These are phyloP conservation scores for Hypoxylon rubiginosum DNA, from an alignment of 2,329 filamentous ascomycete genomes.

Conservation along the genomic window DNA sequence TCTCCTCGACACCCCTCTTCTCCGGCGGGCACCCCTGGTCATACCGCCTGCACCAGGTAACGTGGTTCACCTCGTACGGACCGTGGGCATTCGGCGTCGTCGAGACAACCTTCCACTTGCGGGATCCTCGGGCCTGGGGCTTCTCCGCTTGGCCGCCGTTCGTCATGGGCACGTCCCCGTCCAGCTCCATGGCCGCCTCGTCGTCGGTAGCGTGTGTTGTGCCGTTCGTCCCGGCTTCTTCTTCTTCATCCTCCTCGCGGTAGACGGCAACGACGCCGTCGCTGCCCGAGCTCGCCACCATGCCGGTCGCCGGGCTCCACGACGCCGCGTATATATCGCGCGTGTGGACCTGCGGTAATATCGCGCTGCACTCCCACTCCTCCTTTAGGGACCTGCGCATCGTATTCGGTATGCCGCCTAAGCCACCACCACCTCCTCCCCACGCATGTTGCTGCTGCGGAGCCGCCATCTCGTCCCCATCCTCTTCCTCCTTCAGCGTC, in stretches of 20 bases:
- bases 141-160: conserved; percentile 41
- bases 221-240: conserved; percentile 21
- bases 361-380: conserved; percentile 82
- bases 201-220: conserved; percentile 37
- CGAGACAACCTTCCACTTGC: conserved; percentile 79
- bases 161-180: conserved; percentile 51
- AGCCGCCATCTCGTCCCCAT: conserved; percentile 57
- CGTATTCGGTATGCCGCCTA: conserved; percentile 85
- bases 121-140: conserved; percentile 52
- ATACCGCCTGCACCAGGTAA: conserved; percentile 85
- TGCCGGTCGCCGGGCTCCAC: conserved; percentile 84
- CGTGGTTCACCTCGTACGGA: conserved; percentile 94
- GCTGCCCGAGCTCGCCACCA: conserved; percentile 89
- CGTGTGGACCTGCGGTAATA: conserved; percentile 81
- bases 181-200: conserved; percentile 49
- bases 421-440: conserved; percentile 54
- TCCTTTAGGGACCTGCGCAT: conserved; percentile 85
- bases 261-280: conserved; percentile 88
- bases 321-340: conserved; percentile 85
- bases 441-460: conserved; percentile 54
- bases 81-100: conserved; percentile 83
- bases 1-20: conserved; percentile 76
- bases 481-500: conserved; percentile 72
- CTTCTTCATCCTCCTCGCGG: conserved; percentile 66
- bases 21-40: conserved; percentile 69